Percentiles rank a stretch among this genome's conserved stretches.
phyloP scores from a whole-genome alignment of 176 grass and related monocot species.

The Carex myosuroides region DNA sequence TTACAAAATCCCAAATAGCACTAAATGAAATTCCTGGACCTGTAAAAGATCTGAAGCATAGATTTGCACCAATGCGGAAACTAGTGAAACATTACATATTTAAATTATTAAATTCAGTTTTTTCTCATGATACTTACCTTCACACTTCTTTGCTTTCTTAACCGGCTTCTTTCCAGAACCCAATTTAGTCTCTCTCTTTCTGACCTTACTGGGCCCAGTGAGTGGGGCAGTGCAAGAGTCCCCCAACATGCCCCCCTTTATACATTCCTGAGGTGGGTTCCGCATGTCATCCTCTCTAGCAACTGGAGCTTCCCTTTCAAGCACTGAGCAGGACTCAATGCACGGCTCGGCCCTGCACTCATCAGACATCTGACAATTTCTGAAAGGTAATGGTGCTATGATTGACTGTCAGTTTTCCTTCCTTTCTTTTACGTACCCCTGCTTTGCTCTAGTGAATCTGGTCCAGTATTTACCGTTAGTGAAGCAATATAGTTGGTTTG shows the following conservation, averaged over 20 bases:
- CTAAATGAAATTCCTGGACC: not conserved
- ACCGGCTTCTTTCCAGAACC: not conserved
- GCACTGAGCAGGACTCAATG: not conserved
- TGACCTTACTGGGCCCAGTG: not conserved
- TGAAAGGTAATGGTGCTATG: not conserved
- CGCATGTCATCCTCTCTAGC: not conserved
- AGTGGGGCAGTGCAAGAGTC: not conserved
- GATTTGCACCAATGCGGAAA: not conserved
- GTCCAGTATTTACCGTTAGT: not conserved
- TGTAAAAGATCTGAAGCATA: not conserved
- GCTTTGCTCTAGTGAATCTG: not conserved
- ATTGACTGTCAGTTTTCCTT: not conserved
- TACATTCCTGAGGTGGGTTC: not conserved
- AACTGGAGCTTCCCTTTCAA: not conserved
- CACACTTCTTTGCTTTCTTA: not conserved
- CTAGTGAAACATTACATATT: not conserved
- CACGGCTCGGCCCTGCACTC: not conserved
- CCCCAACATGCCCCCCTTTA: not conserved
- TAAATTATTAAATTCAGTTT: not conserved
- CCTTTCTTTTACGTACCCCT: not conserved
- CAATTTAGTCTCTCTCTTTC: not conserved
- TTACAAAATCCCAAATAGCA: not conserved
- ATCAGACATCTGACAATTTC: not conserved
- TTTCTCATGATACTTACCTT: not conserved
- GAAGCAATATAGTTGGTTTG: not conserved